Percentiles rank a stretch among this genome's conserved stretches.
Conservation (phyloP, 192 early-diverging fungal species). For the Linderina pennispora region DNA sequence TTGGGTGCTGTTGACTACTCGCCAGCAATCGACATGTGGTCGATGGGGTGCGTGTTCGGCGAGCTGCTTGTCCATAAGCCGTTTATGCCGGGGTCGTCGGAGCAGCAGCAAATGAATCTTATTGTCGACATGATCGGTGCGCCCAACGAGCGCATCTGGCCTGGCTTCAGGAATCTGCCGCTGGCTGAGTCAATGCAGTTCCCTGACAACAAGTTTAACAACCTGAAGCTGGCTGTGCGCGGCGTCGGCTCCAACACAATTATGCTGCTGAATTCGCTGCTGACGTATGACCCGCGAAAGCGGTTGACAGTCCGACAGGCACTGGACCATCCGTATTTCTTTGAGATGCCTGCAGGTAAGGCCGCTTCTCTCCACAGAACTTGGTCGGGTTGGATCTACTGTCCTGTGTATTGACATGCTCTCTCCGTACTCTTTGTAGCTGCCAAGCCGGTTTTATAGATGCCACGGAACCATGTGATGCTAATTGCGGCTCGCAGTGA, state of each 20-base stretch:
- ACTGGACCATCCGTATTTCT: constrained; percentile 67
- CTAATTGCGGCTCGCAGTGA: no score
- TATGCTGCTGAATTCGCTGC: constrained; percentile 56
- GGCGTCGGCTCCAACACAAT: constrained; percentile 49
- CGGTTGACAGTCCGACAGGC: constrained; percentile 62
- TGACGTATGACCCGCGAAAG: constrained; percentile 69
- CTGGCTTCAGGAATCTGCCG: constrained; percentile 64
- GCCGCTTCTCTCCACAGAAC: no score
- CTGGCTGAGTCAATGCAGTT: constrained; percentile 51
- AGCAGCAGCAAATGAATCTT: constrained; percentile 64
- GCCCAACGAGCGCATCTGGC: constrained; percentile 72
- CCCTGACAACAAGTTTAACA: constrained; percentile 55
- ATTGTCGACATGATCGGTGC: constrained; percentile 73
- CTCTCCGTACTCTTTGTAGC: no score
- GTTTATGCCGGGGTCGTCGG: constrained; percentile 77
- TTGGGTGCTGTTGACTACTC: constrained; percentile 69
- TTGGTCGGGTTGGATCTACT: no score
- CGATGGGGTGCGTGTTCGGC: constrained; percentile 66
- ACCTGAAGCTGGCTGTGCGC: constrained; percentile 51
- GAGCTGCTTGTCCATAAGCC: constrained; percentile 71
- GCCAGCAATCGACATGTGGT: constrained; percentile 74
- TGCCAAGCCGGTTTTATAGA: no score
- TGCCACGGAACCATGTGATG: no score
- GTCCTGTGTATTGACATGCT: no score
- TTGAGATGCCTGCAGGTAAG: constrained; percentile 59